phyloP scores from a whole-genome alignment of 2,329 filamentous ascomycete genomes.

The Hypoxylon sp. region DNA sequence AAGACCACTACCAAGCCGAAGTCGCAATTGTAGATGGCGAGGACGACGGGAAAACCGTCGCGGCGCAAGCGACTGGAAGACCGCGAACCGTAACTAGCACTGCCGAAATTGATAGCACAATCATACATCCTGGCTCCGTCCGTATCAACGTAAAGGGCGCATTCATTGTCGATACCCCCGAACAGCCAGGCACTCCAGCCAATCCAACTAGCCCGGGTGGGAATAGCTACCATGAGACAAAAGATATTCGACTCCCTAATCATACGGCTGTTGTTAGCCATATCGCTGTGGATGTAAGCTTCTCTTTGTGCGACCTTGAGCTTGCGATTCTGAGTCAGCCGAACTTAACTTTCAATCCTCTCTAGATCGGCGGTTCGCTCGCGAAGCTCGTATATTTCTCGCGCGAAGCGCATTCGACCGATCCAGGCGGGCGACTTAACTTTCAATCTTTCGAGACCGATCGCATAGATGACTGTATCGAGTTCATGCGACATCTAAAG shows the following conservation, averaged over 20 bases:
- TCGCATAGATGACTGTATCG: slow-evolving; percentile 90
- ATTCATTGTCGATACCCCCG: slow-evolving; percentile 90
- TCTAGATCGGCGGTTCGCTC: slow-evolving; percentile 91
- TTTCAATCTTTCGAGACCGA: slow-evolving; percentile 98
- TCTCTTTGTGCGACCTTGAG: slow-evolving; percentile 30
- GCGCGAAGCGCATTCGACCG: slow-evolving; percentile 81
- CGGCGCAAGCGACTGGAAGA: slow-evolving; percentile 40
- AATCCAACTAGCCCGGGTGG: slow-evolving; percentile 54
- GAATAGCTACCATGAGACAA: slow-evolving; percentile 74
- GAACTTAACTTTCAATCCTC: slow-evolving; percentile 22
- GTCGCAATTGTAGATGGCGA: slow-evolving; percentile 37
- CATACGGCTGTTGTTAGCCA: slow-evolving; percentile 96
- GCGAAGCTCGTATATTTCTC: slow-evolving; percentile 99
- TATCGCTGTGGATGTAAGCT: slow-evolving; percentile 91
- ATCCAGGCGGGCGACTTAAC: slow-evolving; percentile 90
- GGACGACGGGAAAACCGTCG: slow-evolving; percentile 28
- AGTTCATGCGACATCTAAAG: slow-evolving; percentile 89
- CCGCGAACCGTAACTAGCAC: slow-evolving; percentile 62
- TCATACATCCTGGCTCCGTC: slow-evolving; percentile 77
- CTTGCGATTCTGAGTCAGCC: slow-evolving; percentile 26
- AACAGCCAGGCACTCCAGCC: slow-evolving; percentile 67
- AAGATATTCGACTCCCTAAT: slow-evolving; percentile 95
- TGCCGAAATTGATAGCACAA: slow-evolving; percentile 71
- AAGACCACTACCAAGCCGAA: slow-evolving; percentile 43
- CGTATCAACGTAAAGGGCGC: slow-evolving; percentile 97